These are phyloP conservation scores for Margaritispora aquatica DNA, from an alignment of 495 filamentous ascomycete species.

Conservation along the genomic window DNA sequence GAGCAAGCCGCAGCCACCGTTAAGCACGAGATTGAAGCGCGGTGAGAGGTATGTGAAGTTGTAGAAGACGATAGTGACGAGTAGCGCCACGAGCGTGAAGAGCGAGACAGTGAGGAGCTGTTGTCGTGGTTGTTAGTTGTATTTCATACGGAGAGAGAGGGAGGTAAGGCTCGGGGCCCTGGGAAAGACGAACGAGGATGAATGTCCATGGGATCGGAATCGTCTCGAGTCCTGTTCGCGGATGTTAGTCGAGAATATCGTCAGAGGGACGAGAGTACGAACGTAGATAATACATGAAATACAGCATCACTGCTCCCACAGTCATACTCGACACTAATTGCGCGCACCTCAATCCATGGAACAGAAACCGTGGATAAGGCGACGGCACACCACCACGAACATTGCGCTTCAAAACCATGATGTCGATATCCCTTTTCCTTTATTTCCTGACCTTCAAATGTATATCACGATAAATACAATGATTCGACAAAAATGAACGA, in stretches of 20 bases:
- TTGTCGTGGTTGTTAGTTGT: neutral
- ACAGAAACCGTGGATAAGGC: slow-evolving; percentile 49
- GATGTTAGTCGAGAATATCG: neutral
- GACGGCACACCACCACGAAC: slow-evolving; percentile 37
- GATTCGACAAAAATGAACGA: neutral
- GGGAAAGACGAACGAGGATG: slow-evolving; percentile 51
- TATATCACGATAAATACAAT: neutral
- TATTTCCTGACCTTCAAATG: neutral
- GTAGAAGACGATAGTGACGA: slow-evolving; percentile 49
- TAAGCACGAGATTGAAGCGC: slow-evolving; percentile 45
- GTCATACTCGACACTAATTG: slow-evolving; percentile 49
- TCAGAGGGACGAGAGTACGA: neutral
- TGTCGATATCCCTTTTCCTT: neutral
- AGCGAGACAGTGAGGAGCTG: slow-evolving; percentile 52
- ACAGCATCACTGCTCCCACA: slow-evolving; percentile 50
- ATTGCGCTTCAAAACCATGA: slow-evolving; percentile 19
- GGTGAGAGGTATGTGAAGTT: slow-evolving; percentile 51
- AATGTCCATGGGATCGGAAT: slow-evolving; percentile 59
- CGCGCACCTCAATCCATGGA: slow-evolving; percentile 47
- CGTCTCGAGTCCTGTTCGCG: slow-evolving; percentile 28
- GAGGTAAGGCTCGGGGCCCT: too few relatives aligned
- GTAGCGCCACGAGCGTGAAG: slow-evolving; percentile 46
- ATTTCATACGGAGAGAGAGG: neutral
- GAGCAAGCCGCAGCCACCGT: slow-evolving; percentile 43
- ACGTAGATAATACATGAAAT: slow-evolving; percentile 56